Base-by-base conservation (phyloP, 306 rosid genomes). In the Albizia julibrissin region DNA sequence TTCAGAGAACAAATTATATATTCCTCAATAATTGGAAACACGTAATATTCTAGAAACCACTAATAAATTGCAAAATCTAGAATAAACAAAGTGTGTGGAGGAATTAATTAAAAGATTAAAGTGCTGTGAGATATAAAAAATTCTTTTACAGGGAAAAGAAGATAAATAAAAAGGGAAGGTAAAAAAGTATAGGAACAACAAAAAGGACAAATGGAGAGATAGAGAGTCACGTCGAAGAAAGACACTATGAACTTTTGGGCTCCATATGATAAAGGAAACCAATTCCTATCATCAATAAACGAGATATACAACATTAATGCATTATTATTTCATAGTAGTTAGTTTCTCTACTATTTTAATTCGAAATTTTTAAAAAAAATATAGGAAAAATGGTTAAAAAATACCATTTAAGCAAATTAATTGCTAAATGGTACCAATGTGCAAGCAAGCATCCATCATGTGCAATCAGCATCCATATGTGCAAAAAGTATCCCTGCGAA, bases 191-290 rank as follows among this genome's bases (percentile, higher is more conserved):
- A 27, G 8, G 26, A 68, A 67, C 71, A 42, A 27, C 2, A 26
- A 40, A 24, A 42, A 52, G 84, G 84, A 75, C 80, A 75, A 75
- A 82, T 67, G 47, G 76, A 52, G 40, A 46, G 59, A 75, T 40
- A 56, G 39, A 82, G n/a, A 82, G 75, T 54, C 81, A 68, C 27
- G 22, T n/a, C 66, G 29, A 42, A 3, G 81, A 75, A 75, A 82
- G 77, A 61, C 24, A 43, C 65, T 19, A 8, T 52, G 59, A 18
- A 18, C 62, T 54, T 1, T 56, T 56, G 27, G 24, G 2, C 24
- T 56, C 62, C 31, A 54, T 70, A 76, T 26, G 67, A 11, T 5
- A 12, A 12, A 18, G 67, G 33, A 24, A 61, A 24, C 31, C 29
- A 10, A 58, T 58, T 58, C 0, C 11, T 58, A 58, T 58, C 14